Evolutionary conservation across 805 yeast species (phyloP).

Genomic region (Starmerella vaccinii): DNA sequence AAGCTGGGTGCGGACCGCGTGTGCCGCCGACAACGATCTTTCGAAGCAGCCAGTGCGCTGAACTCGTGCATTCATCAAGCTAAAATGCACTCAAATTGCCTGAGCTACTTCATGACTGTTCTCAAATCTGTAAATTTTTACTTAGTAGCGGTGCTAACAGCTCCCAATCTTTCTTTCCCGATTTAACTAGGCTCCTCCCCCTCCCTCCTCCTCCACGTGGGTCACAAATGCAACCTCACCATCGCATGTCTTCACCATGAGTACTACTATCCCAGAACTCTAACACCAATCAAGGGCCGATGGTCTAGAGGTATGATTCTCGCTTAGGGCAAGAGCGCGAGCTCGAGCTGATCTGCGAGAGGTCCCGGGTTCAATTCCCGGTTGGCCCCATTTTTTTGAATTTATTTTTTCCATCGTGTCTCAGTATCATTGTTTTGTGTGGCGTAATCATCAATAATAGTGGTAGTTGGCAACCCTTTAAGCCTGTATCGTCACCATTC

Average conservation of each 20-base stretch:
- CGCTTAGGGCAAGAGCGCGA: slow-evolving; percentile 3
- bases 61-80: too few species aligned
- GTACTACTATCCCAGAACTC: neutral
- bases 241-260: neutral
- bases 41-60: too few species aligned
- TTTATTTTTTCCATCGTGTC: neutral
- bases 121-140: too few species aligned
- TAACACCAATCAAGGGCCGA: slow-evolving; percentile 4
- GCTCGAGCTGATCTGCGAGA: slow-evolving; percentile 1
- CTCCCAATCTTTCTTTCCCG: too few species aligned
- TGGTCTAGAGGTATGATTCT: slow-evolving; percentile 10
- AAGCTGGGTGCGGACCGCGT: neutral
- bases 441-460: too few species aligned
- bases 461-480: too few species aligned
- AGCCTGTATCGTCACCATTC: too few species aligned
- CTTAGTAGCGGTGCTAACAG: too few species aligned
- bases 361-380: slow-evolving; percentile 11
- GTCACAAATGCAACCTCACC: neutral
- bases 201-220: neutral
- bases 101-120: too few species aligned
- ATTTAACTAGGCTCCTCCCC: neutral
- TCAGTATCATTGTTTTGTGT: too few species aligned
- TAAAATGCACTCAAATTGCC: too few species aligned
- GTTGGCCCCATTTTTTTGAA: slow-evolving; percentile 8
- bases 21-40: too few species aligned